phyloP scores from a whole-genome alignment of 108 stramenopile species.

The Cyclotella distinguenda region DNA sequence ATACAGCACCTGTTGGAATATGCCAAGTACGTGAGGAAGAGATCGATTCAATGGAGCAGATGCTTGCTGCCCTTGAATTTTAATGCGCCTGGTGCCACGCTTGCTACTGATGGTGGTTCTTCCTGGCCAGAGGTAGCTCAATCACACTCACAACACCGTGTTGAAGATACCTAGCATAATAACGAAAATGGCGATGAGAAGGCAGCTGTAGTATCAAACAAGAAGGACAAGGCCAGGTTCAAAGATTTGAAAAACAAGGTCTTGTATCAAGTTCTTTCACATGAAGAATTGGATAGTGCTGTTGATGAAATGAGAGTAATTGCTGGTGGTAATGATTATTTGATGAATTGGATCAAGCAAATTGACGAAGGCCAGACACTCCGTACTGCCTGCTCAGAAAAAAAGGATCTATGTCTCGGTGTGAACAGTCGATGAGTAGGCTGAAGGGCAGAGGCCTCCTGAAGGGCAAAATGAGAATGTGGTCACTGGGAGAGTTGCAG shows the following conservation, averaged over 20 bases:
- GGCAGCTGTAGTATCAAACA: too few relatives aligned
- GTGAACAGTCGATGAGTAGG: background rate
- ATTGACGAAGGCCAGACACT: too few relatives aligned
- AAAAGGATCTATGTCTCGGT: constrained; percentile 2
- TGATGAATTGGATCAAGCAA: too few relatives aligned
- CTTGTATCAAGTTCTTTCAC: too few relatives aligned
- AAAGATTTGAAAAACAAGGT: too few relatives aligned
- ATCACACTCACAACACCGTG: background rate
- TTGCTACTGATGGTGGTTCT: constrained; percentile 7
- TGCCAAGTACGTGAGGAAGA: constrained; percentile 7
- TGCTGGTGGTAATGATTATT: too few relatives aligned
- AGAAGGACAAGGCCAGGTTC: background rate
- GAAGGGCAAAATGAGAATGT: background rate
- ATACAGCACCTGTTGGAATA: constrained; percentile 9
- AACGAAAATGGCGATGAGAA: constrained; percentile 4
- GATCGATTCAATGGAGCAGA: background rate
- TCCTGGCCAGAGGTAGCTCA: background rate
- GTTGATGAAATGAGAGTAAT: too few relatives aligned
- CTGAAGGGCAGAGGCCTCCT: background rate
- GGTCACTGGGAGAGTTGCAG: background rate
- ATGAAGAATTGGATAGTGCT: too few relatives aligned
- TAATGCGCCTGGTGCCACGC: background rate
- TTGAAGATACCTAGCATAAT: constrained; percentile 11
- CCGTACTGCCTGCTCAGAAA: too few relatives aligned
- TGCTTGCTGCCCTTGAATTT: background rate